Evolutionary conservation across 805 yeast genomes (phyloP).

Genomic region (Candida vartiovaarae): DNA sequence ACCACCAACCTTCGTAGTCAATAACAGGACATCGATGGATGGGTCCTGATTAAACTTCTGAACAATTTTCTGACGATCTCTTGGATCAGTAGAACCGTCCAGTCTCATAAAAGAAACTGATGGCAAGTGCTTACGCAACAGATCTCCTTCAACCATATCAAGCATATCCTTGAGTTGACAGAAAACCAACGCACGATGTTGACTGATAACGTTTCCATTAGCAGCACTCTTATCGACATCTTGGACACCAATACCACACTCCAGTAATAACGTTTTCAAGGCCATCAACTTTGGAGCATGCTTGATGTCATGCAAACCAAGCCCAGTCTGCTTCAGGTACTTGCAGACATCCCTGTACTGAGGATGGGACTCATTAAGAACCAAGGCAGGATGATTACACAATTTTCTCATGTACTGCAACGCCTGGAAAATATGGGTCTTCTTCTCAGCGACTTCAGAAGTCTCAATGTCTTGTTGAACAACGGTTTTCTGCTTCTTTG

Average conservation of each 20-base stretch:
- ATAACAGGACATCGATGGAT: slow-evolving; percentile 82
- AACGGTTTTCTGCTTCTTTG: slow-evolving; percentile 68
- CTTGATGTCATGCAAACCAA: slow-evolving; percentile 60
- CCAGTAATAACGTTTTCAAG: slow-evolving; percentile 68
- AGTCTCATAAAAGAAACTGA: slow-evolving; percentile 88
- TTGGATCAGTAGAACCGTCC: slow-evolving; percentile 91
- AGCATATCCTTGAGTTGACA: slow-evolving; percentile 98
- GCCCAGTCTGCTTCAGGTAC: slow-evolving; percentile 50
- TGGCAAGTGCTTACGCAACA: slow-evolving; percentile 79
- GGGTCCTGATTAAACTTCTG: slow-evolving; percentile 93
- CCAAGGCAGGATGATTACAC: slow-evolving; percentile 94
- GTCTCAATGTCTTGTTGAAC: slow-evolving; percentile 59
- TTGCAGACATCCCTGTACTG: slow-evolving; percentile 61
- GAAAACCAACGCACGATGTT: slow-evolving; percentile 90
- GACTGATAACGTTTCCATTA: slow-evolving; percentile 62
- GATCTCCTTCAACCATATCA: slow-evolving; percentile 89
- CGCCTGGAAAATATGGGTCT: slow-evolving; percentile 95
- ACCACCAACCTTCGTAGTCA: slow-evolving; percentile 99
- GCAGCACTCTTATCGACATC: slow-evolving; percentile 28
- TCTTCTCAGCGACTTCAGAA: slow-evolving; percentile 42
- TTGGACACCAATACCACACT: slow-evolving; percentile 74
- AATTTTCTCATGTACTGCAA: slow-evolving; percentile 94
- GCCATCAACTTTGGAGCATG: slow-evolving; percentile 91
- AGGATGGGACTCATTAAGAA: slow-evolving; percentile 77
- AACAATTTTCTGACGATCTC: slow-evolving; percentile 86